These are phyloP conservation scores for Chaetomium fimeti DNA, from an alignment of 495 filamentous ascomycete species.

Conservation along the genomic window DNA sequence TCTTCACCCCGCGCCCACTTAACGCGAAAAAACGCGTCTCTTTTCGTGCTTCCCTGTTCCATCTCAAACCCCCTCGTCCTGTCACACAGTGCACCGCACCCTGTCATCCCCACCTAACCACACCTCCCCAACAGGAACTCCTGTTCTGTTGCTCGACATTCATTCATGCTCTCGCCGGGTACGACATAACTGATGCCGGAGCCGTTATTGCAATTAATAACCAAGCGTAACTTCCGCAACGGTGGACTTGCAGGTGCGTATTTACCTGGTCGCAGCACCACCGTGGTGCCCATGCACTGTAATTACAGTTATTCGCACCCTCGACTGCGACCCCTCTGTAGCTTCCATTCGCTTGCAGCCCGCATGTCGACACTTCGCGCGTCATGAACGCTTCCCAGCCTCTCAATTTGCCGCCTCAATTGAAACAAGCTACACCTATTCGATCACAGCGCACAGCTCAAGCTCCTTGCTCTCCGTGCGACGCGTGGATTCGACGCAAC, in stretches of 20 bases:
- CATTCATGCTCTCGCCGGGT: background rate
- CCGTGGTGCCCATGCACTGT: background rate
- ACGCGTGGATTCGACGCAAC: constrained; percentile 21
- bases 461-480: constrained; percentile 9
- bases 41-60: background rate
- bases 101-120: background rate
- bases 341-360: constrained; percentile 22
- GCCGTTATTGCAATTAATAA: background rate
- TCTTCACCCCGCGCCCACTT: background rate
- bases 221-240: background rate
- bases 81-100: background rate
- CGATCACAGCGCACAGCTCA: constrained; percentile 22
- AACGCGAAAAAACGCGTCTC: constrained; percentile 20
- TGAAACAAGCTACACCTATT: constrained; percentile 28
- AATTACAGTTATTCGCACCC: background rate
- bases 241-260: background rate
- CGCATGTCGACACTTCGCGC: constrained; percentile 23
- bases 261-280: background rate
- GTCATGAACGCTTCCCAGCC: constrained; percentile 29
- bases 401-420: constrained; percentile 32
- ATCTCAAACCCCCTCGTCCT: background rate
- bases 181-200: background rate
- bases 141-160: background rate
- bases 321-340: background rate
- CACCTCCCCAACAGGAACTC: background rate